phyloP scores from a whole-genome alignment of 2,329 filamentous ascomycete genomes.

The Falciphora oryzae region DNA sequence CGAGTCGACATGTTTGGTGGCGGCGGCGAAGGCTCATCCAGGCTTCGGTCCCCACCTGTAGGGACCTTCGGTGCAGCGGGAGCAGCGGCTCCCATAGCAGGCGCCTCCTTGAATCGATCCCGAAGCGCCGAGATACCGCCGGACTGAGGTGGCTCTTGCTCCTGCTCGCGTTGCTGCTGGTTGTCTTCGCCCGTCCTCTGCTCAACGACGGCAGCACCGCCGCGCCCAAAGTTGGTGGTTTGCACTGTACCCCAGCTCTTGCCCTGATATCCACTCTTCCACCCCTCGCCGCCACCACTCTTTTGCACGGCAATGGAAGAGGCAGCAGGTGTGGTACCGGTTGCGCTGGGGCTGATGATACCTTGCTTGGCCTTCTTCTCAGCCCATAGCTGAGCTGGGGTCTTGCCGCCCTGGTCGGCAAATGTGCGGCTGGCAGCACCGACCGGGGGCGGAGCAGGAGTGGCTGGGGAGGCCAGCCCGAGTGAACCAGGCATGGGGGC shows the following conservation, averaged over 20 bases:
- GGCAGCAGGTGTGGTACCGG: slow-evolving; percentile 39
- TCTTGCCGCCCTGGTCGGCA: slow-evolving; percentile 91
- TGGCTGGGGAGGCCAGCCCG: slow-evolving; percentile 56
- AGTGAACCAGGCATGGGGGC: slow-evolving; percentile 70
- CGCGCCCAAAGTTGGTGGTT: slow-evolving; percentile 64
- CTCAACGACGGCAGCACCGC: slow-evolving; percentile 39
- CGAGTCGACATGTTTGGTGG: slow-evolving; percentile 63
- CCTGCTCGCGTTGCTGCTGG: slow-evolving; percentile 34
- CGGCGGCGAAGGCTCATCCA: slow-evolving; percentile 50
- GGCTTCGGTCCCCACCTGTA: slow-evolving; percentile 23
- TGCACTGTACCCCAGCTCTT: slow-evolving; percentile 87
- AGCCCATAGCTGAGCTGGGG: slow-evolving; percentile 92
- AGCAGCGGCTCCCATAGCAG: slow-evolving; percentile 55
- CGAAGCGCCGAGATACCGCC: slow-evolving; percentile 69
- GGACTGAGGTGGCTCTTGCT: slow-evolving; percentile 46
- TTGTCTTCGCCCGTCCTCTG: slow-evolving; percentile 58
- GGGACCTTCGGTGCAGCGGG: slow-evolving; percentile 28
- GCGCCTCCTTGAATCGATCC: slow-evolving; percentile 75
- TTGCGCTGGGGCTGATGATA: slow-evolving; percentile 31
- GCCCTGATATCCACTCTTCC: slow-evolving; percentile 87
- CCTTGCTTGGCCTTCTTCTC: slow-evolving; percentile 89
- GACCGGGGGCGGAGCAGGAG: slow-evolving; percentile 56
- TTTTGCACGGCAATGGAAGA: slow-evolving; percentile 59
- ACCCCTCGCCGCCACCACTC: slow-evolving; percentile 69
- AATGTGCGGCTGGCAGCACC: slow-evolving; percentile 87